Conservation (phyloP, 2,329 filamentous ascomycete species). For the Xenoacremonium recifei region DNA sequence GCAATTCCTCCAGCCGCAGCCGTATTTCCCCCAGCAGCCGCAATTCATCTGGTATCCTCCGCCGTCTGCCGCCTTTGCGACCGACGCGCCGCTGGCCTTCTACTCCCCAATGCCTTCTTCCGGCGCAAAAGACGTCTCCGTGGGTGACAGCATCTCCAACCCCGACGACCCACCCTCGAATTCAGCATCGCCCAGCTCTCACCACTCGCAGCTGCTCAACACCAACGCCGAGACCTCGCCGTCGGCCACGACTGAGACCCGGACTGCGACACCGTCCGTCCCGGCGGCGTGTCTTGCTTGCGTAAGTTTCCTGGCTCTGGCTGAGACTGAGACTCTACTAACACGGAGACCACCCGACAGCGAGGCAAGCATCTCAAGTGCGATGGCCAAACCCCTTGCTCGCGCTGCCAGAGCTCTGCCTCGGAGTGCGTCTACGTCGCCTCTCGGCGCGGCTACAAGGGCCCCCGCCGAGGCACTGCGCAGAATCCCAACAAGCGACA, state of each 20-base stretch:
- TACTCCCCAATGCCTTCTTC: no score
- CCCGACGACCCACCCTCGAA: constrained; percentile 17
- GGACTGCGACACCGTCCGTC: constrained; percentile 33
- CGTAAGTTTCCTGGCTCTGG: constrained; percentile 37
- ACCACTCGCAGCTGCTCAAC: constrained; percentile 10
- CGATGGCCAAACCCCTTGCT: constrained; percentile 68
- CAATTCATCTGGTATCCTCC: neutral
- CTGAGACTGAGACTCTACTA: neutral
- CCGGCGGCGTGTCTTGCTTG: constrained; percentile 56
- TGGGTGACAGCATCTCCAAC: no score
- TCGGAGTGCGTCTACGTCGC: constrained; percentile 69
- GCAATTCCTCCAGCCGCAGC: no score
- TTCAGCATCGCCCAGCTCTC: constrained; percentile 24
- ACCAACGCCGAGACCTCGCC: constrained; percentile 17
- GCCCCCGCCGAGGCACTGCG: constrained; percentile 39
- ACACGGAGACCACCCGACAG: constrained; percentile 31
- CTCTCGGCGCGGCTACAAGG: constrained; percentile 74
- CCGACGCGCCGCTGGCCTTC: constrained; percentile 9
- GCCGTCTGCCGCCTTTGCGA: constrained; percentile 13
- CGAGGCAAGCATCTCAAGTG: constrained; percentile 72
- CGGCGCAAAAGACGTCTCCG: no score
- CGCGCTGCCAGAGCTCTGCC: constrained; percentile 59
- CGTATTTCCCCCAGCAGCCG: neutral
- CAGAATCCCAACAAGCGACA: constrained; percentile 51
- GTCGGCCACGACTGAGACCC: constrained; percentile 17